Percentiles rank a stretch among this genome's conserved stretches.
Evolutionary conservation across 345 rosid genomes (phyloP).

Genomic region (Moricandia arvensis): DNA sequence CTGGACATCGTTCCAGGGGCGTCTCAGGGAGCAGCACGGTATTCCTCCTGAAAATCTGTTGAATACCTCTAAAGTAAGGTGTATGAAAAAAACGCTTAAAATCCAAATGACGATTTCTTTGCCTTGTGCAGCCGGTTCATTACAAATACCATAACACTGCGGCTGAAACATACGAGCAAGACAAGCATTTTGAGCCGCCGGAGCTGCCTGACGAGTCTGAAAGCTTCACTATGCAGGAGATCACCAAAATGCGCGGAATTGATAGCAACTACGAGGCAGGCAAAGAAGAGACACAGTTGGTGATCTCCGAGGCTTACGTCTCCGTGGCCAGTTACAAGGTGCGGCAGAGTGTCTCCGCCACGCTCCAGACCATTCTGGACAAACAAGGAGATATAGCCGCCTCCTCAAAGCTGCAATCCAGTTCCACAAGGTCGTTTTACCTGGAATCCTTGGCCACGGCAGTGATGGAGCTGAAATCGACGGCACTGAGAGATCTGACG

Average conservation of each 20-base stretch:
- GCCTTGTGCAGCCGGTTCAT: slow-evolving; percentile 34
- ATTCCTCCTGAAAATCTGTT: not conserved
- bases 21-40: slow-evolving; percentile 32
- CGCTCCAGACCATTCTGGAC: slow-evolving; percentile 52
- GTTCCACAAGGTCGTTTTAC: slow-evolving; percentile 64
- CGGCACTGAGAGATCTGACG: slow-evolving; percentile 53
- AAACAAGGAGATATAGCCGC: slow-evolving; percentile 85
- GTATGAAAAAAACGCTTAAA: not conserved
- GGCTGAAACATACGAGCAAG: slow-evolving; percentile 27
- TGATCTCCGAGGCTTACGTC: slow-evolving; percentile 61
- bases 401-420: slow-evolving; percentile 62
- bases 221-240: slow-evolving; percentile 32
- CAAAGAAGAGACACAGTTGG: slow-evolving; percentile 48
- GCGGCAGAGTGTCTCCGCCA: slow-evolving; percentile 48
- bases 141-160: slow-evolving; percentile 22
- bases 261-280: slow-evolving; percentile 11
- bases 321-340: slow-evolving; percentile 74
- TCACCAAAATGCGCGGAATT: slow-evolving; percentile 33
- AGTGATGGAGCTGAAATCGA: slow-evolving; percentile 68
- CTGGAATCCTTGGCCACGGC: slow-evolving; percentile 70
- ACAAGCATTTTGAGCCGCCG: slow-evolving; percentile 34
- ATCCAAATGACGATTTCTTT: not conserved
- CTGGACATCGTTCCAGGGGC: slow-evolving; percentile 24
- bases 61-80: not conserved
- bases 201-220: slow-evolving; percentile 29